phyloP scores from a whole-genome alignment of 495 filamentous ascomycete species.

The Penicillium dipodomyicola region DNA sequence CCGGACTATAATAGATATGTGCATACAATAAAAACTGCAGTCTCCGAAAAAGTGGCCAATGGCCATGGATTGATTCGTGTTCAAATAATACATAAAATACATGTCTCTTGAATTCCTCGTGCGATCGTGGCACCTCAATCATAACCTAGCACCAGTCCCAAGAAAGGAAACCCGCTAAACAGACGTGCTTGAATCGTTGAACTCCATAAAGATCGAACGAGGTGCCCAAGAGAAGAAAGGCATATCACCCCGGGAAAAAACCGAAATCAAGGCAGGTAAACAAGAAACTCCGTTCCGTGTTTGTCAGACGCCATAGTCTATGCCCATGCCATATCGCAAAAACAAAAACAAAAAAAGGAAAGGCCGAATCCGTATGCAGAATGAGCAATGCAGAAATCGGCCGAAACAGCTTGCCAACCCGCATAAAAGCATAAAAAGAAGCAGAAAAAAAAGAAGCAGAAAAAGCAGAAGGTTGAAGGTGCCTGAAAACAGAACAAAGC shows the following conservation, averaged over 20 bases:
- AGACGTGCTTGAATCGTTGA: conserved; percentile 7
- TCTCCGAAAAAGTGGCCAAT: background rate
- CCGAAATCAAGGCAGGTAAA: conserved; percentile 13
- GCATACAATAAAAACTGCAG: background rate
- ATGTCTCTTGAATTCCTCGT: conserved; percentile 28
- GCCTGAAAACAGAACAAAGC: conserved; percentile 18
- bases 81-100: conserved; percentile 34
- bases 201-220: conserved; percentile 12
- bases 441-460: conserved; percentile 11
- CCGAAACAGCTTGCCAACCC: conserved; percentile 1
- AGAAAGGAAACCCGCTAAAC: background rate
- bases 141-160: conserved; percentile 6
- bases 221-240: conserved; percentile 23
- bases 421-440: conserved; percentile 7
- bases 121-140: conserved; percentile 19
- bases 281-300: conserved; percentile 35
- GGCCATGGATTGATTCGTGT: conserved; percentile 17
- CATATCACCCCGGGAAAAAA: conserved; percentile 9
- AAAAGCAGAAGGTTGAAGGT: conserved; percentile 13
- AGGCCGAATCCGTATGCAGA: conserved; percentile 11
- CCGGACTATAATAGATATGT: conserved; percentile 16
- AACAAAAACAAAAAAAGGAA: conserved; percentile 22
- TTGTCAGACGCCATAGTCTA: conserved; percentile 43
- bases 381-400: conserved; percentile 1
- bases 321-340: conserved; percentile 27